Conservation (phyloP, 2,329 filamentous ascomycete species). For the Ophiostoma himal-ulmi region DNA sequence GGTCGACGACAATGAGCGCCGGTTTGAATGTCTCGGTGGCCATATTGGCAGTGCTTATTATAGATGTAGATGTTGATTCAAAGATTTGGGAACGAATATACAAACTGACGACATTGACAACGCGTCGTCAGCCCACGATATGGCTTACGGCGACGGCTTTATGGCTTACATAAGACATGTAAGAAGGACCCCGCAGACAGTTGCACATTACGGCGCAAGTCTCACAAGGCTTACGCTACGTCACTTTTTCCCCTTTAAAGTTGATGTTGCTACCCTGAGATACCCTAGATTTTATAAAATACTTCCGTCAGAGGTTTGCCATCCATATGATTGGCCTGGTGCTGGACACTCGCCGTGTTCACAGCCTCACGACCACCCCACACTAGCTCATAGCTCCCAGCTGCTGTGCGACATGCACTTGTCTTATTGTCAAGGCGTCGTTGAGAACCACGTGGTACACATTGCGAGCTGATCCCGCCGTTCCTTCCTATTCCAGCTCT, state of each 20-base stretch:
- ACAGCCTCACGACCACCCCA: neutral
- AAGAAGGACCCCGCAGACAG: neutral
- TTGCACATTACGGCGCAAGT: neutral
- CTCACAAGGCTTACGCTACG: neutral
- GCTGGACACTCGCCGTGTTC: neutral
- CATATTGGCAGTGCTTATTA: neutral
- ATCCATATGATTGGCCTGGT: neutral
- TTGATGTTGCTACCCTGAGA: neutral
- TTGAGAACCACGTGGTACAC: slow-evolving; percentile 12
- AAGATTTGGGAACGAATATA: no score
- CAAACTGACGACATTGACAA: neutral
- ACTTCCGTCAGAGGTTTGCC: neutral
- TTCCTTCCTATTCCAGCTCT: slow-evolving; percentile 2
- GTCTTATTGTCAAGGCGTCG: neutral
- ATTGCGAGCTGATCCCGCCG: neutral
- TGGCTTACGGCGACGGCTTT: no score
- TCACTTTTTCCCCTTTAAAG: neutral
- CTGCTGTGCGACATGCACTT: neutral
- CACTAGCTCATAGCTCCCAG: neutral
- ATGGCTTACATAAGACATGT: neutral
- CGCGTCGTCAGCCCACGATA: neutral
- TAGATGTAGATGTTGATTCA: neutral
- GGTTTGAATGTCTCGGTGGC: slow-evolving; percentile 37
- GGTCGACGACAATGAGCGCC: slow-evolving; percentile 68
- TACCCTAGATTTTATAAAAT: neutral